Base-by-base conservation (phyloP, 2,329 filamentous ascomycete species). In the Xylaria digitata region DNA sequence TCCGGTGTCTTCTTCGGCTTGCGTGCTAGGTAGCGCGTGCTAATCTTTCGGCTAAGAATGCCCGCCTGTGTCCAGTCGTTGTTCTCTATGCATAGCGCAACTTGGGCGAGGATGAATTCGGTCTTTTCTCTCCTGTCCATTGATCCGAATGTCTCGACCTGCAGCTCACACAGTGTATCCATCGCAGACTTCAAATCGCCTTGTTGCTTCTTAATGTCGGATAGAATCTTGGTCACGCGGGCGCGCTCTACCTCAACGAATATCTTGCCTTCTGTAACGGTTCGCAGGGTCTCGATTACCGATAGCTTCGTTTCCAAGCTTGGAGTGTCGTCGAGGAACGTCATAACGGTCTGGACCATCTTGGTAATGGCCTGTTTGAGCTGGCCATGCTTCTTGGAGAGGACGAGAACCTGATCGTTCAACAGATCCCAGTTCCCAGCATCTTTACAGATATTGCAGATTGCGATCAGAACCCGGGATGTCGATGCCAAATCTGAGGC, bases 361-460 rank as follows among this genome's bases (percentile, higher is more conserved):
- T 95, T 96, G 75, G 96, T 98, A 76, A 94, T 96, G 77, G 96
- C 96, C 82, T 98, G 96, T 83, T 99, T 99, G 78, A 99, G 94
- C 85, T 99, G 96, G 75, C 94, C 93, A 92, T 99, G 96, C 85
- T 99, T 99, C 90, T 99, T 99, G 72, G 96, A 98, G 65, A 99
- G 86, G 71, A 97, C 86, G 75, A 97, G 86, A 70, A 97, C 93
- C 83, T 99, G 96, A 83, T 99, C 96, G 79, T 97, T 98, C 82
- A 99, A 87, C 76, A 97, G 84, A 80, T 89, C 90, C 96, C 96
- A 99, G 80, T 99, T 94, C 73, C 91, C 91, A 21, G 92, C 90
- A 80, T 97, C 87, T 82, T 97, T 98, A 84, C 93, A 95, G 84
- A 98, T 89, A 78, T 93, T 97, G 79, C 97, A 93, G 79, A 99